Base-by-base conservation (phyloP, 2,329 filamentous ascomycete genomes). In the Xenoacremonium recifei region DNA sequence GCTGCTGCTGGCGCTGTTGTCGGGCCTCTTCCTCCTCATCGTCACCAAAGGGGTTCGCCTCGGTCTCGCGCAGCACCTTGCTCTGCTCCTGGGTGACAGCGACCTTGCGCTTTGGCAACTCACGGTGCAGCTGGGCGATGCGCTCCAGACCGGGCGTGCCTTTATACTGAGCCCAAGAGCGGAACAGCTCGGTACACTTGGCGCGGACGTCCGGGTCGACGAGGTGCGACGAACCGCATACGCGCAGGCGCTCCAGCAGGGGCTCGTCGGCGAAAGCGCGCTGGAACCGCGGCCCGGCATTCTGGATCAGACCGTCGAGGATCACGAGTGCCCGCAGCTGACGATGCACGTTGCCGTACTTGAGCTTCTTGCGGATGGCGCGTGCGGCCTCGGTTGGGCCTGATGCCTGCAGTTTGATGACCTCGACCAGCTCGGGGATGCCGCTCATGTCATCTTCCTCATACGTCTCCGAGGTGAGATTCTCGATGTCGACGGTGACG, bases 331-430 rank as follows among this genome's bases (percentile, higher is more conserved):
- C 87, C 45, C 93, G 82, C 23, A 97, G 76, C 66, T 99, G 93
- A 37, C 90, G 85, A 66, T 97, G 92, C n/a, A 88, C 77, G 59
- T 83, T 95, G 56, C 93, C 93, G 67, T 99, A 97, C 72, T 99
- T 99, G 77, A 99, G 80, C 73, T 97, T 97, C 79, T 99, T 99
- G 47, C 93, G 83, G 56, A 99, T 80, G 35, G 93, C 91, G 60
- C 93, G 82, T 40, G 92, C 89, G 45, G 91, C 91, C 72, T 99
- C 93, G 11, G 82, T 79, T 2, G 93, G 89, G 0, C 93, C 93
- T 6, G 87, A 87, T 19, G 79, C 77, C 67, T 99, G 93, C 45
- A 99, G 82, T 52, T 87, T 86, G 62, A 99, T 88, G 42, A 93
- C 89, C 66, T 99, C 93, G 50, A 97, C 88, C 18, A 99, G 81